Conservation (phyloP, 768 basidiomycete species). For the Mycena olivaceomarginata region DNA sequence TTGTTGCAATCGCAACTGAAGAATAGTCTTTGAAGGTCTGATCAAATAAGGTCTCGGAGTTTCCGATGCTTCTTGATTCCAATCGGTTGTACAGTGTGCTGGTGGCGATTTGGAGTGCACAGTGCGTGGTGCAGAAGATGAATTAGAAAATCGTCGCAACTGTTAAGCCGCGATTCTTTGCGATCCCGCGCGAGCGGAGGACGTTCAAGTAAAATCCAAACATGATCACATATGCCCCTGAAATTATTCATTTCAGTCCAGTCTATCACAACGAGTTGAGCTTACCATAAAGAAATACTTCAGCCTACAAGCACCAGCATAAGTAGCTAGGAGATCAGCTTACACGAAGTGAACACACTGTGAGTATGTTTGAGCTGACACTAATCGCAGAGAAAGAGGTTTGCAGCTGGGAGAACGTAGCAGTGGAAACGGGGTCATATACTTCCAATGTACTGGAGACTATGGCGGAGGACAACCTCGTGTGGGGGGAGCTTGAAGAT, state of each 20-base stretch:
- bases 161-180: constrained; percentile 13
- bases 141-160: constrained; percentile 5
- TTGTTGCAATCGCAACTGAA: constrained; percentile 12
- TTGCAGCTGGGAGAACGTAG: constrained; percentile 8
- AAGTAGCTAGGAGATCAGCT: constrained; percentile 9
- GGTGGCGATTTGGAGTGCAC: constrained; percentile 14
- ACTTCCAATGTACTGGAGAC: constrained; percentile 18
- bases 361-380: constrained; percentile 24
- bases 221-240: constrained; percentile 24
- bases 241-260: constrained; percentile 5
- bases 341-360: constrained; percentile 16
- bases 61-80: constrained; percentile 20
- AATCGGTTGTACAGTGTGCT: constrained; percentile 3
- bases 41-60: constrained; percentile 9
- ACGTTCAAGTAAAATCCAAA: too few species aligned
- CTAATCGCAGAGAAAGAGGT: constrained; percentile 23
- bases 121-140: constrained; percentile 14
- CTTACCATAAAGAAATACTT: constrained; percentile 30
- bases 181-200: constrained; percentile 8
- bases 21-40: constrained; percentile 4
- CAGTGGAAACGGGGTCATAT: too few species aligned
- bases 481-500: too few species aligned
- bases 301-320: constrained; percentile 16
- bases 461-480: constrained; percentile 2
- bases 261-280: constrained; percentile 7